These are phyloP conservation scores for Friedmanniomyces simplex DNA, from an alignment of 495 filamentous ascomycete species.

Conservation along the genomic window DNA sequence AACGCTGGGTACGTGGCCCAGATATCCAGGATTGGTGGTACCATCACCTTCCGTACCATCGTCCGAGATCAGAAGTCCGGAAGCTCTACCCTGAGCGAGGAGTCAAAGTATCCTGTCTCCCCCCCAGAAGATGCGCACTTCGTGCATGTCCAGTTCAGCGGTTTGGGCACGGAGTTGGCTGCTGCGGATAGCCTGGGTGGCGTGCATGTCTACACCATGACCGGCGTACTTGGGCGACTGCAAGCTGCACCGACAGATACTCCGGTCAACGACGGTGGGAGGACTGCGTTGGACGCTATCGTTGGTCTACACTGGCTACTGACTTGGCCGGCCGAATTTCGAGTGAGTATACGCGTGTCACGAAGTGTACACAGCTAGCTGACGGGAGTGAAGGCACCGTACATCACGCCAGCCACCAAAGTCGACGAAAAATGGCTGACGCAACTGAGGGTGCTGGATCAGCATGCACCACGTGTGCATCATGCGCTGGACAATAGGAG, in stretches of 20 bases:
- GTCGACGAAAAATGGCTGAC: conserved; percentile 6
- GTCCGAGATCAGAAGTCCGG: conserved; percentile 59
- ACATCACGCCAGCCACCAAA: conserved; percentile 31
- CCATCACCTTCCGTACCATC: conserved; percentile 61
- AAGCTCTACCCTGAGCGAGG: conserved; percentile 66
- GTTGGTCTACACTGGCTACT: conserved; percentile 74
- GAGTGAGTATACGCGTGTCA: conserved; percentile 33
- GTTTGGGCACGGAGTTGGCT: conserved; percentile 61
- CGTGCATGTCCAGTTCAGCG: conserved; percentile 72
- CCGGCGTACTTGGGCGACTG: conserved; percentile 58
- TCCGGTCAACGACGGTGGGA: conserved; percentile 33
- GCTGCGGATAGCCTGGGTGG: conserved; percentile 65
- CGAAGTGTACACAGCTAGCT: not conserved
- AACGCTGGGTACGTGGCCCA: conserved; percentile 77
- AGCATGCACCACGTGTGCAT: conserved; percentile 1
- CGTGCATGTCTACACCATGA: conserved; percentile 54
- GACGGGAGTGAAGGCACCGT: conserved; percentile 4
- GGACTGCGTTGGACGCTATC: conserved; percentile 60
- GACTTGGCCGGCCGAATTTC: conserved; percentile 19
- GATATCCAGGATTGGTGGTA: conserved; percentile 58
- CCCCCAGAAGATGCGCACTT: conserved; percentile 46
- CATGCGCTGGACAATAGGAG: conserved; percentile 6
- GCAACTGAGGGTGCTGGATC: not conserved
- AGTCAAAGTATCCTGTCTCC: conserved; percentile 35
- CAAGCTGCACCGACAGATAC: conserved; percentile 38